A percentile compares a stretch with the other conserved stretches of the same genome.
Evolutionary conservation across 345 rosid species (phyloP).

Genomic region (Cardamine occulta): DNA sequence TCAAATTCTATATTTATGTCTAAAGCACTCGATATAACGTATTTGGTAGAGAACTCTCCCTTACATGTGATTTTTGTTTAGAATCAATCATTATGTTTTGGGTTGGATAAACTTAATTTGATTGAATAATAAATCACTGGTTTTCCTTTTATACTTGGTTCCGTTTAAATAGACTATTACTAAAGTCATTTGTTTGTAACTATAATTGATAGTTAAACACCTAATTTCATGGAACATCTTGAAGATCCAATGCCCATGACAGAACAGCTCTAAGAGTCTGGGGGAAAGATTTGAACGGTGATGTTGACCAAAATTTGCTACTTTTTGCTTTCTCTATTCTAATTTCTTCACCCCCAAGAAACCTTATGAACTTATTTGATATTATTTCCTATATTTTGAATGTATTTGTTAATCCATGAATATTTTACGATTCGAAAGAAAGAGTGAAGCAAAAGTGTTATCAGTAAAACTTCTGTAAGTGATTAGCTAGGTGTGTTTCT

Average conservation of each 20-base stretch:
- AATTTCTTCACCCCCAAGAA: neutral
- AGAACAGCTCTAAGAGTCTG: neutral
- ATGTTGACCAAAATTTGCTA: neutral
- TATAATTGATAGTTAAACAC: no score
- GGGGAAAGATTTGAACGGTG: neutral
- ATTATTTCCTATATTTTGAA: no score
- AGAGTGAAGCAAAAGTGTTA: neutral
- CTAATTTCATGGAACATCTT: neutral
- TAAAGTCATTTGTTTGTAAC: no score
- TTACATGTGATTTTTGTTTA: neutral
- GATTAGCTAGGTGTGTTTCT: neutral
- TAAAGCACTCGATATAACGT: neutral
- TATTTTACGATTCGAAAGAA: neutral
- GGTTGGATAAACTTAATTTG: neutral
- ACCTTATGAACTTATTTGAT: neutral
- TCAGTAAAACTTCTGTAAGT: neutral
- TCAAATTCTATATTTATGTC: no score
- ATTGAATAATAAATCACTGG: no score
- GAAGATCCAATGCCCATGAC: neutral
- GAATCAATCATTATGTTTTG: conserved; percentile 8
- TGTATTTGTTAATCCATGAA: neutral
- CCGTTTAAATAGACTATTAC: no score
- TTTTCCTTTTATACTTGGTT: no score
- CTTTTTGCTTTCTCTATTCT: neutral
- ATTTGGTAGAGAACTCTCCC: neutral